phyloP scores from a whole-genome alignment of 495 filamentous ascomycete genomes.

The Aspergillus indologenus region DNA sequence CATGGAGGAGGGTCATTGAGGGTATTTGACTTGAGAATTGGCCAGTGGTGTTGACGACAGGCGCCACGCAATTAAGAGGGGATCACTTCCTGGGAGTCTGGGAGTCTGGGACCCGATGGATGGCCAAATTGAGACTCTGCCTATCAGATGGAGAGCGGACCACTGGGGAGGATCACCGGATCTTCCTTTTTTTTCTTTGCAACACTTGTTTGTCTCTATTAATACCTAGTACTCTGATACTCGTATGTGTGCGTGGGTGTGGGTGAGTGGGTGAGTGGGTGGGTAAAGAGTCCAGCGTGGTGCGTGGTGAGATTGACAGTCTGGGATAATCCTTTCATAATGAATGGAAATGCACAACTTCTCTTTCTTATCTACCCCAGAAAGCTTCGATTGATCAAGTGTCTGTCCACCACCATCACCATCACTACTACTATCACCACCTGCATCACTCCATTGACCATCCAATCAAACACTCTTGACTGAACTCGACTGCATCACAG shows the following conservation, averaged over 20 bases:
- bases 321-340: not conserved
- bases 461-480: not conserved
- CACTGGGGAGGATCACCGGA: constrained; percentile 10
- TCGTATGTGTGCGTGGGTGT: no score
- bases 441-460: not conserved
- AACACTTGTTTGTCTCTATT: not conserved
- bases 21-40: constrained; percentile 23
- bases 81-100: no score
- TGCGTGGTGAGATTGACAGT: not conserved
- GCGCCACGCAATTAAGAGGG: constrained; percentile 33
- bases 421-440: not conserved
- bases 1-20: constrained; percentile 13
- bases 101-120: constrained; percentile 10
- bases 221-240: not conserved
- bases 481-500: not conserved
- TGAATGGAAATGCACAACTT: not conserved
- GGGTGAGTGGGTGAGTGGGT: no score
- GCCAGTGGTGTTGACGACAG: constrained; percentile 26
- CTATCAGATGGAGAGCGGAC: constrained; percentile 21
- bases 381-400: not conserved
- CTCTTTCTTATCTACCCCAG: not conserved
- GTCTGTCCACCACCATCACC: not conserved
- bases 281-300: not conserved
- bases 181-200: not conserved
- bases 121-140: constrained; percentile 14